These are phyloP conservation scores for Lactarius akahatsu DNA, from an alignment of 768 basidiomycete genomes.

Conservation along the genomic window DNA sequence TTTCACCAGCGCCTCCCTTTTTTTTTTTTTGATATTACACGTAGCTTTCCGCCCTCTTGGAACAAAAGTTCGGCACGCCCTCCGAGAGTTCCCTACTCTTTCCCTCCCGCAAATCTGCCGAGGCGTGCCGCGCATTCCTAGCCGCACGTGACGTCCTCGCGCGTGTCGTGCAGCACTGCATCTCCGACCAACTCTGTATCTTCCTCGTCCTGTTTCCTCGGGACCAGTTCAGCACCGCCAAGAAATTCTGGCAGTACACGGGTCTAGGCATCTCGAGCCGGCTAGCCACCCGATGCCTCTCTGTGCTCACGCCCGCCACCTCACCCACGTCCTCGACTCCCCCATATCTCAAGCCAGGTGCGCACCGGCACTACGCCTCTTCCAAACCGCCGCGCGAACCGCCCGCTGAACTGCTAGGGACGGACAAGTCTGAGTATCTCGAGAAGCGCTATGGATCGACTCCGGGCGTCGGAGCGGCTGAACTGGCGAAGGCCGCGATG, in stretches of 20 bases:
- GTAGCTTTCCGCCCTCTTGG: conserved; percentile 77
- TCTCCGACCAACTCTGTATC: conserved; percentile 51
- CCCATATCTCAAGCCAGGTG: conserved; percentile 28
- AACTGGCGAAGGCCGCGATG: conserved; percentile 82
- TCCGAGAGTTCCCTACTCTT: conserved; percentile 80
- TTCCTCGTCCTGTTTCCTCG: conserved; percentile 80
- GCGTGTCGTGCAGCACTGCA: conserved; percentile 67
- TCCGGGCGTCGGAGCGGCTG: conserved; percentile 66
- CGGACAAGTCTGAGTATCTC: conserved; percentile 72
- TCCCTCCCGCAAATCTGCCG: conserved; percentile 69
- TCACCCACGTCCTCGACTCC: conserved; percentile 29
- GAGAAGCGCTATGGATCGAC: conserved; percentile 97
- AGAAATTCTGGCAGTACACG: conserved; percentile 95
- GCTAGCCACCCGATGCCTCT: conserved; percentile 77
- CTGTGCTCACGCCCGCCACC: conserved; percentile 52
- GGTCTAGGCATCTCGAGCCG: conserved; percentile 90
- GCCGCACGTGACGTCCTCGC: conserved; percentile 50
- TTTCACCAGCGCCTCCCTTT: not conserved
- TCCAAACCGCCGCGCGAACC: conserved; percentile 34
- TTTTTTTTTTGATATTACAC: not conserved
- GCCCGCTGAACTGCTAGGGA: conserved; percentile 44
- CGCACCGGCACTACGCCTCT: conserved; percentile 60
- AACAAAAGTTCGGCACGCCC: conserved; percentile 69
- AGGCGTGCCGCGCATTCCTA: conserved; percentile 74
- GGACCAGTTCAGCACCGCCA: conserved; percentile 62